A percentile compares a stretch with the other conserved stretches of the same genome.
Evolutionary conservation across 192 early-diverging fungal genomes (phyloP).

Genomic region (Lobosporangium transversale): DNA sequence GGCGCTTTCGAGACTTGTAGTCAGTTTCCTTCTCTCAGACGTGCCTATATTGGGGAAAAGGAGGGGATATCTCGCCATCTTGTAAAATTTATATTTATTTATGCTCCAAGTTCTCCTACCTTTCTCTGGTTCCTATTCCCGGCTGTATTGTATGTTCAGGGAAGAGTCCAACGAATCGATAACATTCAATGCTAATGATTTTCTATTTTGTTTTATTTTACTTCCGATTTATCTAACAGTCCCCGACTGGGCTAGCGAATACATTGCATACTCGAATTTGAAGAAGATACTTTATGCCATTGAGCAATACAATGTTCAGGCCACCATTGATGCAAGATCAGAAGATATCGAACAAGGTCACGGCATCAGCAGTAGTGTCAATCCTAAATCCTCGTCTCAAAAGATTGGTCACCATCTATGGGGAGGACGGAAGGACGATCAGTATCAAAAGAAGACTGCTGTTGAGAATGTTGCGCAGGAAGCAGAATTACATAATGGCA

Average conservation of each 20-base stretch:
- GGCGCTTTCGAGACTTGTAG: too few species aligned
- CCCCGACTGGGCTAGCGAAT: conserved; percentile 84
- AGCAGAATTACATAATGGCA: conserved; percentile 20
- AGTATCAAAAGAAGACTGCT: too few species aligned
- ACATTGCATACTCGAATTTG: conserved; percentile 81
- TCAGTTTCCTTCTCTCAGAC: too few species aligned
- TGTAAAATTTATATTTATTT: too few species aligned
- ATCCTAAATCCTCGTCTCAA: conserved; percentile 10
- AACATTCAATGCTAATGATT: background rate
- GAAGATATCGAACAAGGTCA: conserved; percentile 28
- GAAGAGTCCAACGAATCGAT: background rate
- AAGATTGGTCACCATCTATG: conserved; percentile 19
- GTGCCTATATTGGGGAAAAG: too few species aligned
- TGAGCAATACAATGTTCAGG: conserved; percentile 66
- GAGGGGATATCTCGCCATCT: too few species aligned
- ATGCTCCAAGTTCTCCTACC: too few species aligned
- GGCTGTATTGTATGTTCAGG: too few species aligned
- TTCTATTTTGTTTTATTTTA: background rate
- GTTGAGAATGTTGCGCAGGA: conserved; percentile 12
- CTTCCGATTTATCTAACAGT: conserved; percentile 48
- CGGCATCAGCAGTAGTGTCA: background rate
- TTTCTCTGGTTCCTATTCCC: too few species aligned
- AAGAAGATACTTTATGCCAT: conserved; percentile 84
- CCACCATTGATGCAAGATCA: conserved; percentile 18
- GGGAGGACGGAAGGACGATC: conserved; percentile 3